Base-by-base conservation (phyloP, 176 grass and related monocot genomes). In the Neostapfia colusana region DNA sequence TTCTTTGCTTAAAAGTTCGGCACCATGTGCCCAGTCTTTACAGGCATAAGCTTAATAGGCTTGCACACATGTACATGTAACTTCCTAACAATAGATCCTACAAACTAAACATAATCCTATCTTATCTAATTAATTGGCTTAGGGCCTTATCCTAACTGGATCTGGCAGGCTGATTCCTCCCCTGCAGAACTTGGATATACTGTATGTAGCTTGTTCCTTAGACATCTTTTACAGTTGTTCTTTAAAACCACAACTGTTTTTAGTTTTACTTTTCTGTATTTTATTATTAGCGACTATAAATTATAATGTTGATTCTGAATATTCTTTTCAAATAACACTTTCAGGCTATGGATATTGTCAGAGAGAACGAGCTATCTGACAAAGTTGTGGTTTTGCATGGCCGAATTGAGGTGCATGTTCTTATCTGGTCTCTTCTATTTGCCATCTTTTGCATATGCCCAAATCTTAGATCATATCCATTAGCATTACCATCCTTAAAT, bases 261-360 rank as follows among this genome's bases (percentile, higher is more conserved):
- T 53, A 7, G 20, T 39, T 48, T 74, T 62, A 75, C 57, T 71
- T 72, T 44, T 56, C 36, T 57, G 13, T 70, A 39, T 77, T 44
- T 82, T 61, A 58, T 68, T 44, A 31, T 46, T 88, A 63, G 14
- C 37, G 69, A 75, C 15, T 79, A 24, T 27, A 55, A 68, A 41
- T 79, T 79, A 9, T 79, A 46, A 39, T 84, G 8, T 15, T 82
- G 55, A 64, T 70, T 74, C 21, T 40, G 6, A 63, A 77, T 36
- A 63, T 75, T 74, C 24, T 67, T 67, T 69, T 81, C 43, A 87
- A 79, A 46, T 81, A 75, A 83, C 31, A 51, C 79, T 38, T 78
- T 86, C 77, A 95, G 96, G 96, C 96, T 89, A 79, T 77, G 73
- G 92, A 95, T 62, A 89, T 99, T 89, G 96, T 99, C 5, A 89